Percentiles rank a stretch among this genome's conserved stretches.
These are phyloP conservation scores for Cydonia oblonga DNA, from an alignment of 331 rosid species.

Conservation along the genomic window DNA sequence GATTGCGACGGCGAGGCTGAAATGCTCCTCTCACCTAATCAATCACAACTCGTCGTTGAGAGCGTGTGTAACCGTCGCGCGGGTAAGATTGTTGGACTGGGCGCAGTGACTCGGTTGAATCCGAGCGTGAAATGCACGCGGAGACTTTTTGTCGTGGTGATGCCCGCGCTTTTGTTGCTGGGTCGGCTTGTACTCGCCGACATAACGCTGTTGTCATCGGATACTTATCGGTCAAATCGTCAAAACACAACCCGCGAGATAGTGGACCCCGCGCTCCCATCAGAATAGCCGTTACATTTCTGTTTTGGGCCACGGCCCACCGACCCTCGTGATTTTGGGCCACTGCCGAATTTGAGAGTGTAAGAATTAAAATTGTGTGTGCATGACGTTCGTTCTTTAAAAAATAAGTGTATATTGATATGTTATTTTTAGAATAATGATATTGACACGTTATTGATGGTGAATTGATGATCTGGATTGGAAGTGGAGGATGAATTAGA, in stretches of 20 bases:
- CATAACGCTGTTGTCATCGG: conserved; percentile 9
- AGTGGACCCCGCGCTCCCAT: conserved; percentile 7
- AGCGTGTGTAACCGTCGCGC: background rate
- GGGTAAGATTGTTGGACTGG: background rate
- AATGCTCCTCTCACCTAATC: background rate
- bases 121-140: conserved; percentile 7
- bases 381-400: too few relatives aligned
- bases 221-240: background rate
- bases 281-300: background rate
- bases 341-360: too few relatives aligned
- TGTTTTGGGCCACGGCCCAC: background rate
- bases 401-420: too few relatives aligned
- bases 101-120: background rate
- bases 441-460: too few relatives aligned
- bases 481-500: too few relatives aligned
- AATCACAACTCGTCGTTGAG: background rate
- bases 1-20: conserved; percentile 27
- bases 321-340: background rate
- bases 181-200: conserved; percentile 26
- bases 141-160: background rate
- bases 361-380: too few relatives aligned
- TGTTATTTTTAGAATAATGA: too few relatives aligned
- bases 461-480: too few relatives aligned
- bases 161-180: background rate
- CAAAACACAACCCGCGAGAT: background rate